Percentiles rank a stretch among this genome's conserved stretches.
These are phyloP conservation scores for Dendrostoma leiphaemia DNA, from an alignment of 2,329 filamentous ascomycete genomes.

Conservation along the genomic window DNA sequence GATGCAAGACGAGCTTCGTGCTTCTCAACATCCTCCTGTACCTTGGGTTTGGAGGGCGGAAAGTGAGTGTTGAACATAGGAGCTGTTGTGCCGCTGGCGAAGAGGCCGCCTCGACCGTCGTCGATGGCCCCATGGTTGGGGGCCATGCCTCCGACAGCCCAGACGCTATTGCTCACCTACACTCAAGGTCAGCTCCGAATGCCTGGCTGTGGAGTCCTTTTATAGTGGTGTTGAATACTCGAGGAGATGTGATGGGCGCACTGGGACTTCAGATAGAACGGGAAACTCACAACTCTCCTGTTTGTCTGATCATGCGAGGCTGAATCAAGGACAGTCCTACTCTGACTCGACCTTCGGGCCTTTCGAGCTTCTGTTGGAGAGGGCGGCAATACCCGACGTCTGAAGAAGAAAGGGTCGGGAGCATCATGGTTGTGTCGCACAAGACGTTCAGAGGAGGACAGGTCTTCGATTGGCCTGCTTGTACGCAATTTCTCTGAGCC, in stretches of 20 bases:
- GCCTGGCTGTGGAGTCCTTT: no score
- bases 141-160: conserved; percentile 72
- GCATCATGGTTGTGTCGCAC: conserved; percentile 40
- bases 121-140: conserved; percentile 53
- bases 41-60: conserved; percentile 35
- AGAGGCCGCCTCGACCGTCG: conserved; percentile 60
- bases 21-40: conserved; percentile 61
- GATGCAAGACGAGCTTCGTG: conserved; percentile 75
- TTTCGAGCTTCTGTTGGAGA: conserved; percentile 17
- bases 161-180: conserved; percentile 67
- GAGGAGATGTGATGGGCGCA: no score
- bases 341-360: conserved; percentile 7
- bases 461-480: conserved; percentile 38
- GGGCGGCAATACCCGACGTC: conserved; percentile 25
- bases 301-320: conserved; percentile 3
- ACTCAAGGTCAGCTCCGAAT: not conserved
- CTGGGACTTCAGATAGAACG: no score
- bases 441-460: conserved; percentile 44
- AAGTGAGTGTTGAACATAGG: conserved; percentile 60
- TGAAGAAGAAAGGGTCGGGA: conserved; percentile 41
- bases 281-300: conserved; percentile 14
- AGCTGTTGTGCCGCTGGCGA: conserved; percentile 72
- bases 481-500: conserved; percentile 44
- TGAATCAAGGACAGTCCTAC: conserved; percentile 12
- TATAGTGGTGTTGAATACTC: no score